Evolutionary conservation across 495 filamentous ascomycete genomes (phyloP).

Genomic region (Neurospora tetrasperma): DNA sequence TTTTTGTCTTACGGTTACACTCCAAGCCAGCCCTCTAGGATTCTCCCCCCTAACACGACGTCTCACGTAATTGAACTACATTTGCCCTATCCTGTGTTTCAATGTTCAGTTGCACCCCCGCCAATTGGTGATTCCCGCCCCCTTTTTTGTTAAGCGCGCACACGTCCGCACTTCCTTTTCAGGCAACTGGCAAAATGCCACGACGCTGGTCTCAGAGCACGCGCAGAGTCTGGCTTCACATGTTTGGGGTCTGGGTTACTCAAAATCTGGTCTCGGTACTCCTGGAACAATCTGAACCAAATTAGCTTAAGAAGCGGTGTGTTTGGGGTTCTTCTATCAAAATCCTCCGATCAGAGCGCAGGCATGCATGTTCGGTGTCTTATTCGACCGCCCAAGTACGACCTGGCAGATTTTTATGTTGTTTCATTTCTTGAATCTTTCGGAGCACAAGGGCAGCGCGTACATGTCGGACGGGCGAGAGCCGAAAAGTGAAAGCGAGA

Average conservation of each 20-base stretch:
- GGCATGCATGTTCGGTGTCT: not conserved
- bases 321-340: not conserved
- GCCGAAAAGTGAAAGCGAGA: too few relatives aligned
- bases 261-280: not conserved
- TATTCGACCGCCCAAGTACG: too few relatives aligned
- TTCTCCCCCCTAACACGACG: not conserved
- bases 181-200: not conserved
- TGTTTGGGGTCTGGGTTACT: not conserved
- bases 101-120: not conserved
- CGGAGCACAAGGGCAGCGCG: too few relatives aligned
- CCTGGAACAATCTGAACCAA: not conserved
- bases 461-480: too few relatives aligned
- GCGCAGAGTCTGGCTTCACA: not conserved
- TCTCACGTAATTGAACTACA: not conserved
- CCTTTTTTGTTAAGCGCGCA: too few relatives aligned
- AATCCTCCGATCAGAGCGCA: not conserved
- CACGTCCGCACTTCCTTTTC: not conserved
- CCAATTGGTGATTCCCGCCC: not conserved
- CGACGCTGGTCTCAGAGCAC: not conserved
- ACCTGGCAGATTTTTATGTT: too few relatives aligned
- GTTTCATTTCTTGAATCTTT: too few relatives aligned
- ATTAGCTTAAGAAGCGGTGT: not conserved
- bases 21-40: not conserved
- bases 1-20: not conserved
- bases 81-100: not conserved